Conservation (phyloP, 495 filamentous ascomycete species). For the Penicillium herquei region DNA sequence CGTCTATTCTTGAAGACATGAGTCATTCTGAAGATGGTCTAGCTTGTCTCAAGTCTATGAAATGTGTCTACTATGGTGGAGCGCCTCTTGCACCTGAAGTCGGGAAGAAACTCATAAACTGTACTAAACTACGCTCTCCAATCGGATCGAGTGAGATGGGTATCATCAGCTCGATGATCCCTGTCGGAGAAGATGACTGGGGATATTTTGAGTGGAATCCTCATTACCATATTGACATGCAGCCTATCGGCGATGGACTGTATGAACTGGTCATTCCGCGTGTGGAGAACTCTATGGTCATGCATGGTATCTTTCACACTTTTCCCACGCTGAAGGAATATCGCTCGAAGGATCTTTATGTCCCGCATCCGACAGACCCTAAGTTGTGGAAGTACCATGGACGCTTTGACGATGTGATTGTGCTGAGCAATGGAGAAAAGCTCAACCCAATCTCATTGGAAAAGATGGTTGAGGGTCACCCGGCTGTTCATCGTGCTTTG, state of each 20-base stretch:
- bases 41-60: slow-evolving; percentile 5
- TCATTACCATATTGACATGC: slow-evolving; percentile 37
- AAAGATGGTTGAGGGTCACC: slow-evolving; percentile 17
- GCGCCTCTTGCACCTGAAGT: slow-evolving; percentile 17
- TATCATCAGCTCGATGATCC: slow-evolving; percentile 23
- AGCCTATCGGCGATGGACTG: slow-evolving; percentile 35
- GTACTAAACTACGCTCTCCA: slow-evolving; percentile 6
- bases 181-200: slow-evolving; percentile 44
- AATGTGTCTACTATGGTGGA: slow-evolving; percentile 16
- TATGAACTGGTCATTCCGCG: slow-evolving; percentile 40
- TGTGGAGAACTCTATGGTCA: not conserved
- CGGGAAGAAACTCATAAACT: slow-evolving; percentile 6
- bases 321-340: slow-evolving; percentile 49
- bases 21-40: slow-evolving; percentile 3
- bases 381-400: slow-evolving; percentile 28
- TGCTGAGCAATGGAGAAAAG: slow-evolving; percentile 41
- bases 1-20: slow-evolving; percentile 20
- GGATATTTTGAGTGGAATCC: slow-evolving; percentile 47
- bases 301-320: slow-evolving; percentile 10
- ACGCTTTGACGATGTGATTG: slow-evolving; percentile 38
- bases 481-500: slow-evolving; percentile 21
- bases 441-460: slow-evolving; percentile 38
- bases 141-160: slow-evolving; percentile 24
- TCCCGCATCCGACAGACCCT: slow-evolving; percentile 26
- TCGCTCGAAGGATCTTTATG: slow-evolving; percentile 55